Evolutionary conservation across 2,329 filamentous ascomycete genomes (phyloP), one percentile per base, ranked within the genome.

Genomic region (Samsoniella hepiali): DNA sequence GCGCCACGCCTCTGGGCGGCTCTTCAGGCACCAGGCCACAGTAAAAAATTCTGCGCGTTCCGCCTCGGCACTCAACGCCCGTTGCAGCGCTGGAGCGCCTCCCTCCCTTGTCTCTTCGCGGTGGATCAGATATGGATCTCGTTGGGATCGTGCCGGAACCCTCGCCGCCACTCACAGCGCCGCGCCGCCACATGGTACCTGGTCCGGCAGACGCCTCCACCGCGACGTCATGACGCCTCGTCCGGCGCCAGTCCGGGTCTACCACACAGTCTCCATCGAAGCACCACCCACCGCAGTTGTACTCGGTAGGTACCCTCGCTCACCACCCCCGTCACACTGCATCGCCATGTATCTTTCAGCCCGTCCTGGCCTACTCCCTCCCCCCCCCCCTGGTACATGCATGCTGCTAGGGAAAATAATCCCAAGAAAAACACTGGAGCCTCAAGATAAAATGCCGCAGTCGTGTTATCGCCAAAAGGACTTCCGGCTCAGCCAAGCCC

Each of bases 51-150:
- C 50, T 61, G 45, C 38, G 13, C 34, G 5, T 3, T 29, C 45
- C 45, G 5, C 31, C 31, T 49, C 31, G 42, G 42, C 56, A 58
- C 27, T 47, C 40, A 38, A 22, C 5, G 56, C 31, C 42, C 42
- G 38, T 58, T 45, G 8, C 27, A 27, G 42, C 40, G 54, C 31
- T 27, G 32, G 29, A 22, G 22, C 22, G 22, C 22, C 2, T 27
- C 27, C 50, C 31, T 53, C 15, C 32, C 17, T 32, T 7, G n/a
- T 42, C 22, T 11, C 49, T 22, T 53, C 15, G 17, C 15, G 34
- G 57, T 63, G 62, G 62, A 63, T 53, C 62, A 50, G 62, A 59
- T 54, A 63, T 63, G 62, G 62, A 63, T 63, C 62, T 63, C 40
- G 29, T 38, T n/a, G 62, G 55, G 62, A 63, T 63, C 62, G 56